These are phyloP conservation scores for Liriodendron chinense DNA, from an alignment of 164 flowering plant genomes.

Conservation along the genomic window DNA sequence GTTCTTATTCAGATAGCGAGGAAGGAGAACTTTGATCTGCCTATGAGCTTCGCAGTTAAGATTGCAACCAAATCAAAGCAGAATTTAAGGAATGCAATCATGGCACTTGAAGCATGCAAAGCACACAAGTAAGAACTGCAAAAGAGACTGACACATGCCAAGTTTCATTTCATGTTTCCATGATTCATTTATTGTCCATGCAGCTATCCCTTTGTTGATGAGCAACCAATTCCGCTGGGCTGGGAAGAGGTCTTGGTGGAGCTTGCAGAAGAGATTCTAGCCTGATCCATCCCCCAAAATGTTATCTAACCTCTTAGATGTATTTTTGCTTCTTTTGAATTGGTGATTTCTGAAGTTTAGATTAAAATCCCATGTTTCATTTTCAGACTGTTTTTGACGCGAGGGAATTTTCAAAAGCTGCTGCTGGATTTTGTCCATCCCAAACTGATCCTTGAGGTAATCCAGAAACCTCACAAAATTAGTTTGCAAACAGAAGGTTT, in stretches of 20 bases:
- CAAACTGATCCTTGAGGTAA: conserved; percentile 67
- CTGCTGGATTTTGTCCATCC: conserved; percentile 69
- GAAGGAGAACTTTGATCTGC: conserved; percentile 58
- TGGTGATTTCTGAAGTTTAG: not conserved
- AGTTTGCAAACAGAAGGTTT: not conserved
- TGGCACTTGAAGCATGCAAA: conserved; percentile 88
- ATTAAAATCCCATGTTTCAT: not conserved
- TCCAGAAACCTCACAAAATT: not conserved
- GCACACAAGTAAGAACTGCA: conserved; percentile 51
- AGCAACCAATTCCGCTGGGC: conserved; percentile 70
- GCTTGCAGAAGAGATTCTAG: conserved; percentile 55
- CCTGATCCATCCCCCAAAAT: conserved; percentile 55
- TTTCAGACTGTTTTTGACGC: conserved; percentile 37
- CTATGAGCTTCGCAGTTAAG: conserved; percentile 61
- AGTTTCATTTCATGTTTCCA: conserved; percentile 1
- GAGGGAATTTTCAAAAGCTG: conserved; percentile 59
- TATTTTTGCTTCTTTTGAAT: not conserved
- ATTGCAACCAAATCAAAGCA: conserved; percentile 69
- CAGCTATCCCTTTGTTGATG: conserved; percentile 74
- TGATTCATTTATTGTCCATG: conserved; percentile 9
- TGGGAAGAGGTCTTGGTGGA: conserved; percentile 72
- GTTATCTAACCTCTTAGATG: conserved; percentile 18
- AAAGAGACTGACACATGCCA: not conserved
- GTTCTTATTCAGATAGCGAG: conserved; percentile 60
- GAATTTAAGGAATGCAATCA: conserved; percentile 64